A percentile compares a stretch with the other conserved stretches of the same genome.
Evolutionary conservation across 495 filamentous ascomycete genomes (phyloP).

Genomic region (Penicillium canariense): DNA sequence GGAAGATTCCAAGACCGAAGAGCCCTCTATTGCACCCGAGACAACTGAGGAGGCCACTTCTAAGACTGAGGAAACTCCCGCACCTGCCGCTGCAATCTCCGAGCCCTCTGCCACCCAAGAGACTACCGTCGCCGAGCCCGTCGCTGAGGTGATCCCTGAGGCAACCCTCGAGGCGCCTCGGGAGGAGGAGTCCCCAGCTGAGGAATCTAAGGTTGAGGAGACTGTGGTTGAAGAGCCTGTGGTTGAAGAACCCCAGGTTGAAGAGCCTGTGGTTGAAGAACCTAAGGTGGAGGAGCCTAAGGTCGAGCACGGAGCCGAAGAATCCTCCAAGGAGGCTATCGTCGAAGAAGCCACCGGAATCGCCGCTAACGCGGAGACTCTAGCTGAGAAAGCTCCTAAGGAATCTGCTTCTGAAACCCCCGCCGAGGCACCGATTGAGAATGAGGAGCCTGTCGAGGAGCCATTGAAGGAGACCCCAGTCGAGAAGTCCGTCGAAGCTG

Average conservation of each 20-base stretch:
- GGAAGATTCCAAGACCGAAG: background rate
- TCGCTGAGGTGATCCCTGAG: background rate
- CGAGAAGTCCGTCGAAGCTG: too few species aligned
- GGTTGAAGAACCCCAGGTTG: background rate
- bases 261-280: background rate
- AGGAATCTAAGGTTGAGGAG: background rate
- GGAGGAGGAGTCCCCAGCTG: background rate
- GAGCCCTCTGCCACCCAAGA: background rate
- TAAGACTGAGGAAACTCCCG: slow-evolving; percentile 1
- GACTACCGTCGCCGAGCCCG: background rate
- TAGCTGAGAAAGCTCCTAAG: slow-evolving; percentile 5
- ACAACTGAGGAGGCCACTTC: background rate
- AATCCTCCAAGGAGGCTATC: slow-evolving; percentile 7
- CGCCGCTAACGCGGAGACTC: background rate
- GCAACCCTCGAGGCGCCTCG: background rate
- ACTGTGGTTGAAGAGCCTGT: background rate
- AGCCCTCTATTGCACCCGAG: background rate
- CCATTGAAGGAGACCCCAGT: slow-evolving; percentile 5
- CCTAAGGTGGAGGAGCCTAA: background rate
- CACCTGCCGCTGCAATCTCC: background rate
- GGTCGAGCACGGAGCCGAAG: slow-evolving; percentile 3
- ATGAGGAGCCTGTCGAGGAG: slow-evolving; percentile 4
- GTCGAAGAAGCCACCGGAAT: background rate
- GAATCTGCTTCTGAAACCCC: background rate
- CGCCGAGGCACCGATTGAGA: slow-evolving; percentile 5